Conservation (phyloP, 345 rosid species). For the Sapria himalayana region DNA sequence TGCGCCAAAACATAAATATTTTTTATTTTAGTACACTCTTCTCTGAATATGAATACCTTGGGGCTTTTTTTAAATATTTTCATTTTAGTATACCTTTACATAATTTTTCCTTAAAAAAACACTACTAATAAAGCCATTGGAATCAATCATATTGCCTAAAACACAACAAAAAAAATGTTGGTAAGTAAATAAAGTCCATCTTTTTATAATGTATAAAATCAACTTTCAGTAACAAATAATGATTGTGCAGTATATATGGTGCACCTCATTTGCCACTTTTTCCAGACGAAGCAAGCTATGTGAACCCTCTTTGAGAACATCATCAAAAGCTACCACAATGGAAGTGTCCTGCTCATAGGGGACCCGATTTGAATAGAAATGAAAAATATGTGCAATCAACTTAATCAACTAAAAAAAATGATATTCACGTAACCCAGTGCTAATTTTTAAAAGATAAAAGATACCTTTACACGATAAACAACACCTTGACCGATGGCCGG, state of each 20-base stretch:
- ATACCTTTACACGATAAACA: slow-evolving; percentile 64
- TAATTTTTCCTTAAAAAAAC: not conserved
- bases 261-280: slow-evolving; percentile 89
- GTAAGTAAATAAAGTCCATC: not conserved
- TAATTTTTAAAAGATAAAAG: slow-evolving; percentile 3
- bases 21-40: no score
- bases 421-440: not conserved
- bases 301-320: slow-evolving; percentile 76
- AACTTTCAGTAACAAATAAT: no score
- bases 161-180: not conserved
- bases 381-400: not conserved
- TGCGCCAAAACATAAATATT: no score
- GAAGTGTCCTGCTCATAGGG: slow-evolving; percentile 41
- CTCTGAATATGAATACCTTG: no score
- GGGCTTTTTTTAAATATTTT: no score
- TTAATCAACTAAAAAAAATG: slow-evolving; percentile 4
- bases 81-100: no score
- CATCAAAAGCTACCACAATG: slow-evolving; percentile 73
- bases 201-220: no score
- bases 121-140: not conserved
- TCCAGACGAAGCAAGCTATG: slow-evolving; percentile 58
- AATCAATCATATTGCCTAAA: no score
- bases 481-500: slow-evolving; percentile 94
- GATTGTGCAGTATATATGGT: no score
- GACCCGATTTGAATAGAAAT: slow-evolving; percentile 1